A percentile compares a stretch with the other conserved stretches of the same genome.
Evolutionary conservation across 2,329 filamentous ascomycete species (phyloP).

Genomic region (Neobulgaria alba): DNA sequence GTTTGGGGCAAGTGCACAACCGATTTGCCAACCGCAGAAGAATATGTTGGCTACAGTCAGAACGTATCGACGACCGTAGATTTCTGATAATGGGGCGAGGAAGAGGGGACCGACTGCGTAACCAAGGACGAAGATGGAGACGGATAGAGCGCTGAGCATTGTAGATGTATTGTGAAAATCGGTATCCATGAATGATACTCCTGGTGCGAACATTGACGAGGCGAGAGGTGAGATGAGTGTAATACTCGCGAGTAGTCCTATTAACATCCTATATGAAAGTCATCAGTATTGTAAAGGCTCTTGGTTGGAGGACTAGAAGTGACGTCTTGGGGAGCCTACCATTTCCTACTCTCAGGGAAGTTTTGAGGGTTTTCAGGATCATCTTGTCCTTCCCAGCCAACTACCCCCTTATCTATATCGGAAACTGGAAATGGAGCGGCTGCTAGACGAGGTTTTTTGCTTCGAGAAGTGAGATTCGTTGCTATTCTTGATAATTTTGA

Average conservation of each 20-base stretch:
- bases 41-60: constrained; percentile 47
- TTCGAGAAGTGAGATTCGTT: constrained; percentile 18
- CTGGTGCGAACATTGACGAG: constrained; percentile 39
- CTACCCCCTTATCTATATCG: constrained; percentile 43
- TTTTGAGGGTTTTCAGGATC: constrained; percentile 52
- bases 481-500: constrained; percentile 21
- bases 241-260: constrained; percentile 28
- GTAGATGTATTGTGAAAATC: constrained; percentile 19
- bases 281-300: too few species aligned
- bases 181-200: constrained; percentile 25
- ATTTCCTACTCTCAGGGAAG: constrained; percentile 30
- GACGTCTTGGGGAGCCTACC: constrained; percentile 6
- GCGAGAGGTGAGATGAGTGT: constrained; percentile 27
- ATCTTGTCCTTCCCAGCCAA: constrained; percentile 51
- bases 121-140: constrained; percentile 49
- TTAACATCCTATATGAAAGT: constrained; percentile 9
- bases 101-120: constrained; percentile 53
- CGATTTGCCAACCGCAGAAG: constrained; percentile 53
- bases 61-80: constrained; percentile 50
- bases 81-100: constrained; percentile 57
- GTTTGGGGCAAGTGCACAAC: constrained; percentile 44
- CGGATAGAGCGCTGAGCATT: constrained; percentile 18
- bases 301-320: too few species aligned
- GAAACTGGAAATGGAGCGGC: constrained; percentile 33
- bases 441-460: constrained; percentile 19